phyloP scores from a whole-genome alignment of 2,329 filamentous ascomycete genomes.

The Ascochyta koolunga region DNA sequence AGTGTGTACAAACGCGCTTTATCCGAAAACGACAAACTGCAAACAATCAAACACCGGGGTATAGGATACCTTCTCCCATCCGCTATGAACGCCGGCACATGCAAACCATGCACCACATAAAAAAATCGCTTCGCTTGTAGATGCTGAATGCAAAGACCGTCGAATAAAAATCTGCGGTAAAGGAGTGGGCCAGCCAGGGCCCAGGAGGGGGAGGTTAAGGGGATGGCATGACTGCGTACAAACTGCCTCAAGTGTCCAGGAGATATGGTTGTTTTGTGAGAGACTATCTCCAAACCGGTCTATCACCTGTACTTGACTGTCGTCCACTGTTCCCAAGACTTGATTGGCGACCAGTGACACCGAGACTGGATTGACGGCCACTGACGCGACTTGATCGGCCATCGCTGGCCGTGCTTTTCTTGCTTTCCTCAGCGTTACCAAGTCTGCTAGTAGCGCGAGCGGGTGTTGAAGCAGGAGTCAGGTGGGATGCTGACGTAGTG shows the following conservation, averaged over 20 bases:
- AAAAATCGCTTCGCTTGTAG: not conserved
- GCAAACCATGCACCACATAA: conserved; percentile 10
- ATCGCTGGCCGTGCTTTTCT: conserved; percentile 29
- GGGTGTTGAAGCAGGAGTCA: conserved; percentile 20
- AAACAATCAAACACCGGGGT: conserved; percentile 22
- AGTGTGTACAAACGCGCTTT: not conserved
- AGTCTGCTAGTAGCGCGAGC: conserved; percentile 32
- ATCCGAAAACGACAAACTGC: conserved; percentile 2
- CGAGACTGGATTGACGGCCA: conserved; percentile 30
- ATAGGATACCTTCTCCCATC: conserved; percentile 35
- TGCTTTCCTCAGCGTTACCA: conserved; percentile 31
- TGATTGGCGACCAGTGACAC: conserved; percentile 18
- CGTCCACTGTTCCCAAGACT: conserved; percentile 25
- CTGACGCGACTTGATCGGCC: conserved; percentile 33
- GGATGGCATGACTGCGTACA: not conserved
- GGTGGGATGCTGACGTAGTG: conserved; percentile 28
- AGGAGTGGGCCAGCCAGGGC: conserved; percentile 7
- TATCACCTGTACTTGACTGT: conserved; percentile 27
- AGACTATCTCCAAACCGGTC: conserved; percentile 34
- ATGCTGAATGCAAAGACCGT: not conserved
- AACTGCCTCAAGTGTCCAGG: conserved; percentile 2
- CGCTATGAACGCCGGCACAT: conserved; percentile 22
- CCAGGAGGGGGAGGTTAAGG: not conserved
- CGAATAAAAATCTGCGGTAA: not conserved
- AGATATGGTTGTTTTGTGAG: conserved; percentile 16